Conservation (phyloP, 108 stramenopile species). For the Aurantiochytrium sp. region DNA sequence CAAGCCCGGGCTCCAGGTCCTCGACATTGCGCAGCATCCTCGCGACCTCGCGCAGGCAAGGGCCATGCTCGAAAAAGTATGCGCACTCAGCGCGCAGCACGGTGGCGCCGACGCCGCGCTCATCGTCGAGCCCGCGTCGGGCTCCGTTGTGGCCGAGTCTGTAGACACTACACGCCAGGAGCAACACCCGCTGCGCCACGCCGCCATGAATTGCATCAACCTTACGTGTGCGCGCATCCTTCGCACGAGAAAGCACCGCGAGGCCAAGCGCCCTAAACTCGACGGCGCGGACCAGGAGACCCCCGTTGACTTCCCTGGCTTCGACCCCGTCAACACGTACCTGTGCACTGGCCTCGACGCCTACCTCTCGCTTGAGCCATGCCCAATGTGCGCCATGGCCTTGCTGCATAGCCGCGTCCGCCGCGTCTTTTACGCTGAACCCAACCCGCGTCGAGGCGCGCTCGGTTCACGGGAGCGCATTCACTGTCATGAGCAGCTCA, state of each 20-base stretch:
- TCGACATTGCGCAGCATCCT: not conserved
- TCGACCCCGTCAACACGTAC: constrained; percentile 42
- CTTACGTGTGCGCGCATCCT: not conserved
- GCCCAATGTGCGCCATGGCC: constrained; percentile 60
- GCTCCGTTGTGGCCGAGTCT: not conserved
- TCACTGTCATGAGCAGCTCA: constrained; percentile 24
- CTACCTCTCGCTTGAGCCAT: constrained; percentile 53
- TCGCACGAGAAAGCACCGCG: not conserved
- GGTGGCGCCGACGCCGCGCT: not conserved
- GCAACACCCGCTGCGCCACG: not conserved
- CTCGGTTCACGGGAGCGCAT: constrained; percentile 17
- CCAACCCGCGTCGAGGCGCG: constrained; percentile 40
- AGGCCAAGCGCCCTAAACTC: too few species aligned
- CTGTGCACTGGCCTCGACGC: constrained; percentile 60
- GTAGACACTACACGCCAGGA: not conserved
- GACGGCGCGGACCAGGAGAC: too few species aligned
- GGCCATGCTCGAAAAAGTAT: not conserved
- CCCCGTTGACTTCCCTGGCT: not conserved
- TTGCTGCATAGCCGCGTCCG: constrained; percentile 56
- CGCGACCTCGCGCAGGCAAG: not conserved
- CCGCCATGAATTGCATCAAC: constrained; percentile 25
- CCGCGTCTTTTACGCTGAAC: constrained; percentile 40
- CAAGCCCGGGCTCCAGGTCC: not conserved
- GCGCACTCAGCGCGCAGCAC: not conserved
- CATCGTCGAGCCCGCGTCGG: not conserved